Evolutionary conservation across 2,329 filamentous ascomycete genomes (phyloP).

Genomic region (Blumeriella jaapii): DNA sequence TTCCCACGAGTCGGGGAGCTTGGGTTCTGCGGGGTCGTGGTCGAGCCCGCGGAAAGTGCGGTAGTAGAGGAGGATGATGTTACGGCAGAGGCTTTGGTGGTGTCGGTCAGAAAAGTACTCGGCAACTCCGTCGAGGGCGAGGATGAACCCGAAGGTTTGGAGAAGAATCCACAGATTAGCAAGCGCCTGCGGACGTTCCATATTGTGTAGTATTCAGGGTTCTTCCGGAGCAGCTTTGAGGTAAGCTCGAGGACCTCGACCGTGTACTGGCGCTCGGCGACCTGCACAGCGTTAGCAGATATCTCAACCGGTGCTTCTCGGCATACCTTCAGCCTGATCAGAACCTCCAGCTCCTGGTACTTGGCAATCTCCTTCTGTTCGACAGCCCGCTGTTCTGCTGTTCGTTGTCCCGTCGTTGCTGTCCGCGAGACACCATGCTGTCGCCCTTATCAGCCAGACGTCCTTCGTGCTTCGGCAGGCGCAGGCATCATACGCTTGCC

Average conservation of each 20-base stretch:
- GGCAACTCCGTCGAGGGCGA: conserved; percentile 43
- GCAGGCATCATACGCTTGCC: conserved; percentile 28
- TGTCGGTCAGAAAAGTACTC: conserved; percentile 41
- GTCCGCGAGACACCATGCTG: conserved; percentile 79
- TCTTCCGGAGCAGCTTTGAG: conserved; percentile 61
- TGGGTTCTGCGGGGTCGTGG: conserved; percentile 37
- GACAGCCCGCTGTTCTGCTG: conserved; percentile 58
- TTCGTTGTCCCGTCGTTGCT: conserved; percentile 43
- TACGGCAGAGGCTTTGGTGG: conserved; percentile 51
- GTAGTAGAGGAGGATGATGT: conserved; percentile 44
- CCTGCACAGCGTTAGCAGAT: conserved; percentile 18
- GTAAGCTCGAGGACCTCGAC: conserved; percentile 53
- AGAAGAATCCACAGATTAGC: conserved; percentile 47
- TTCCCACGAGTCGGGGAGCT: conserved; percentile 38
- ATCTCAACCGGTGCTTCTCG: not conserved
- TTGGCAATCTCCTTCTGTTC: conserved; percentile 65
- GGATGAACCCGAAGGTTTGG: conserved; percentile 38
- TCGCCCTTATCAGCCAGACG: conserved; percentile 22
- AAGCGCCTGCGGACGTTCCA: conserved; percentile 78
- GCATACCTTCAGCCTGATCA: conserved; percentile 53
- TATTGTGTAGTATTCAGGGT: conserved; percentile 83
- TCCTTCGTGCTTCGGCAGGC: conserved; percentile 6
- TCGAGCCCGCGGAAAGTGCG: conserved; percentile 42
- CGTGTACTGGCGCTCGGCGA: conserved; percentile 26
- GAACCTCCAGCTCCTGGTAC: conserved; percentile 60